A percentile compares a stretch with the other conserved stretches of the same genome.
Conservation (phyloP, 768 basidiomycete species). For the Stropharia rugosoannulata region DNA sequence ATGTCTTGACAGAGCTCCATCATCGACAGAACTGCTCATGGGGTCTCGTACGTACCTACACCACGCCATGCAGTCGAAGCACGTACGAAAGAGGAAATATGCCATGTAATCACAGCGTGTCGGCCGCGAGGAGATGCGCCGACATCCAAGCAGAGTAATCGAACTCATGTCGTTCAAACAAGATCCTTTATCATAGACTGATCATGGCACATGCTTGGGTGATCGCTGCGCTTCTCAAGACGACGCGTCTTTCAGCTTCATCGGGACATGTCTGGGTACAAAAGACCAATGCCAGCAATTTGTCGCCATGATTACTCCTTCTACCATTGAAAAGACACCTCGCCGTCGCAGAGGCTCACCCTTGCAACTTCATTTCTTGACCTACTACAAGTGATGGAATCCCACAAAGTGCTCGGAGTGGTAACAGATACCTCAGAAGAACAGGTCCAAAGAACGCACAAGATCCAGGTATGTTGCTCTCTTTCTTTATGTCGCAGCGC, state of each 20-base stretch:
- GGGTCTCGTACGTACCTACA: neutral
- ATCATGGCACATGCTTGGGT: neutral
- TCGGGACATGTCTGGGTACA: conserved; percentile 16
- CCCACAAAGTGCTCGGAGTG: conserved; percentile 43
- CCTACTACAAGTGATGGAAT: conserved; percentile 17
- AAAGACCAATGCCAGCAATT: conserved; percentile 5
- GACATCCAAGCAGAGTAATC: neutral
- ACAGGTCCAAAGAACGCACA: conserved; percentile 53
- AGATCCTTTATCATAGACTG: conserved; percentile 1
- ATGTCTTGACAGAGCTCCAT: neutral
- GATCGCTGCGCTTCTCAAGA: conserved; percentile 6
- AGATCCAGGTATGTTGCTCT: conserved; percentile 42
- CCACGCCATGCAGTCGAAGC: neutral
- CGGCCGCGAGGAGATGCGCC: conserved; percentile 3
- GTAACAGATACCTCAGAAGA: conserved; percentile 44
- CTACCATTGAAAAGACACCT: conserved; percentile 2
- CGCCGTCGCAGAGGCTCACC: neutral
- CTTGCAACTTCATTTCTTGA: neutral
- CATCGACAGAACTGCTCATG: neutral
- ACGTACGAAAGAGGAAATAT: neutral
- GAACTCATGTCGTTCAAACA: conserved; percentile 3
- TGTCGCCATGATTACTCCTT: neutral
- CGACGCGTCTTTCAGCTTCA: conserved; percentile 19
- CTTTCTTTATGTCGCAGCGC: conserved; percentile 1
- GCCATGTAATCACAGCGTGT: conserved; percentile 6